phyloP scores from a whole-genome alignment of 2,329 filamentous ascomycete genomes.

The Alternaria rosae region DNA sequence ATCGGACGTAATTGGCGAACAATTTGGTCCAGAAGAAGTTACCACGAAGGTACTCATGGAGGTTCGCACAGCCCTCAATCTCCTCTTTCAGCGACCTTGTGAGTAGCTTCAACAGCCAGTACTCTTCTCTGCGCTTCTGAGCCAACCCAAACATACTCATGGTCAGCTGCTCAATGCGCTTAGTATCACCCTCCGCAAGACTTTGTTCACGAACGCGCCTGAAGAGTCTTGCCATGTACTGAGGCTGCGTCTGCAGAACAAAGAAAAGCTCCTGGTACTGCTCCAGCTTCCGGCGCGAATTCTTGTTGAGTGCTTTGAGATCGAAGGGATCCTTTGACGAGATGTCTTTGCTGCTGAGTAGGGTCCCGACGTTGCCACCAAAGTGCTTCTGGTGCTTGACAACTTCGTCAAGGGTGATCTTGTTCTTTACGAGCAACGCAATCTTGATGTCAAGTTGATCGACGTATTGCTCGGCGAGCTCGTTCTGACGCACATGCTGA shows the following conservation, averaged over 20 bases:
- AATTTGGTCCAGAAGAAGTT: constrained; percentile 95
- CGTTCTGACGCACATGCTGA: constrained; percentile 95
- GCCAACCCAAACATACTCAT: constrained; percentile 98
- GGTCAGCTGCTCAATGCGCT: constrained; percentile 89
- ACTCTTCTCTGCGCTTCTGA: constrained; percentile 95
- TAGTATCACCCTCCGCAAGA: constrained; percentile 88
- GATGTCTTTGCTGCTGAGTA: constrained; percentile 88
- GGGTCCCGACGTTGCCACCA: constrained; percentile 83
- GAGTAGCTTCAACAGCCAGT: constrained; percentile 91
- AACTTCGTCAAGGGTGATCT: constrained; percentile 97
- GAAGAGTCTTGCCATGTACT: constrained; percentile 91
- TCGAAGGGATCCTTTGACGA: constrained; percentile 92
- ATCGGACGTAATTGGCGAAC: constrained; percentile 85
- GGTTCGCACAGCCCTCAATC: constrained; percentile 72
- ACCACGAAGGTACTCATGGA: constrained; percentile 87
- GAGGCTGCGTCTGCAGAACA: constrained; percentile 92
- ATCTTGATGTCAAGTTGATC: constrained; percentile 99
- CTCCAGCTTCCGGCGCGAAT: constrained; percentile 91
- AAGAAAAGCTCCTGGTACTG: constrained; percentile 98
- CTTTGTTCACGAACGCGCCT: constrained; percentile 81
- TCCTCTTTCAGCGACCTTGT: constrained; percentile 84
- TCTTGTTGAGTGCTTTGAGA: constrained; percentile 96
- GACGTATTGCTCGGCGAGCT: constrained; percentile 96
- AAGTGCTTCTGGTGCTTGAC: constrained; percentile 97
- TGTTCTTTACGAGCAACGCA: constrained; percentile 97